Conservation (phyloP, 192 early-diverging fungal genomes). For the Coemansia sp. region DNA sequence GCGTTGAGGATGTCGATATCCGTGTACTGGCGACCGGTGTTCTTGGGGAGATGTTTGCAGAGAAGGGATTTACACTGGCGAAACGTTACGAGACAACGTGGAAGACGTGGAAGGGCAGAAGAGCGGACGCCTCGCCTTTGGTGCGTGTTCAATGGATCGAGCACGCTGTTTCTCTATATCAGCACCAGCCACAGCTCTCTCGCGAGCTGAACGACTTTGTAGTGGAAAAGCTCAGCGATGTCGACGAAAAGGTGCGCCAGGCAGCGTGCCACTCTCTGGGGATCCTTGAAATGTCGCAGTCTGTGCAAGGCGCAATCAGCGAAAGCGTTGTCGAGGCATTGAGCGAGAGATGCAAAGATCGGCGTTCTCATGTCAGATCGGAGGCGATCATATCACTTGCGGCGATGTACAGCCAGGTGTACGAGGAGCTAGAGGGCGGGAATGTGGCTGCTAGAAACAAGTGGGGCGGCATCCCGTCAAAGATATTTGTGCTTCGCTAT, state of each 20-base stretch:
- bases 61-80: slow-evolving; percentile 68
- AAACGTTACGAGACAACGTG: slow-evolving; percentile 76
- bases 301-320: slow-evolving; percentile 57
- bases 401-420: slow-evolving; percentile 71
- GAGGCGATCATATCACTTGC: slow-evolving; percentile 77
- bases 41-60: slow-evolving; percentile 87
- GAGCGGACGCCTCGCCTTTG: slow-evolving; percentile 64
- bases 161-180: slow-evolving; percentile 61
- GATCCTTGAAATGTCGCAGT: slow-evolving; percentile 63
- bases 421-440: slow-evolving; percentile 68
- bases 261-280: slow-evolving; percentile 70
- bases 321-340: slow-evolving; percentile 61
- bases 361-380: slow-evolving; percentile 70
- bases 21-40: slow-evolving; percentile 74
- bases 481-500: slow-evolving; percentile 81
- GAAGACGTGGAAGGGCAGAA: slow-evolving; percentile 84
- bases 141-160: slow-evolving; percentile 80
- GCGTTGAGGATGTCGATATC: slow-evolving; percentile 73
- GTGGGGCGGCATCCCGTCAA: slow-evolving; percentile 82
- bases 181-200: slow-evolving; percentile 69
- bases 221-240: slow-evolving; percentile 74
- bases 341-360: slow-evolving; percentile 85
- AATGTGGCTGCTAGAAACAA: slow-evolving; percentile 60
- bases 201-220: slow-evolving; percentile 69
- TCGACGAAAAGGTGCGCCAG: slow-evolving; percentile 89